Evolutionary conservation across 208 protist genomes (phyloP).

Genomic region (Trypanosoma cruzi): DNA sequence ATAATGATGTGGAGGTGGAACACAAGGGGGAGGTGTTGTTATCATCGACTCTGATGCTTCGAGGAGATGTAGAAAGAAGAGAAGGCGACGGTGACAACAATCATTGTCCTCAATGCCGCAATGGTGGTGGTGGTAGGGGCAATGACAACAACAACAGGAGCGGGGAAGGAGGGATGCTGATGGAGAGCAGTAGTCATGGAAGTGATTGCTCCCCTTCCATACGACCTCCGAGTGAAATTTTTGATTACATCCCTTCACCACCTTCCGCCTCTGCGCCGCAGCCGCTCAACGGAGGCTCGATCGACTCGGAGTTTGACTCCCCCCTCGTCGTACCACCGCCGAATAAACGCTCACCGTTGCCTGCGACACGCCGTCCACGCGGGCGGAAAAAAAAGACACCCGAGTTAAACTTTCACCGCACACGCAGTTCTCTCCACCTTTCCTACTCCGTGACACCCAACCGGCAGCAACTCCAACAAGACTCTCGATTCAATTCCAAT

Average conservation of each 20-base stretch:
- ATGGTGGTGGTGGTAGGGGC: neutral
- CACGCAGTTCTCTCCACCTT: neutral
- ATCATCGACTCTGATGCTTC: neutral
- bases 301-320: neutral
- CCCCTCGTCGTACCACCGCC: neutral
- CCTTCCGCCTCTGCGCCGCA: neutral
- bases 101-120: no score
- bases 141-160: neutral
- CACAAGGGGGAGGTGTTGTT: neutral
- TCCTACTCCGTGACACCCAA: neutral
- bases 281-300: no score
- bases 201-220: slow-evolving; percentile 7
- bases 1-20: neutral
- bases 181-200: neutral
- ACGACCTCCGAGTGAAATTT: neutral
- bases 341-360: neutral
- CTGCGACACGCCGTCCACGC: neutral
- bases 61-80: neutral
- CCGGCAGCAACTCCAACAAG: neutral
- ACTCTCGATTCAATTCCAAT: neutral
- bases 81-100: neutral
- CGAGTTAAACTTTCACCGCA: slow-evolving; percentile 20
- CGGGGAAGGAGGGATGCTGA: neutral
- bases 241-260: neutral
- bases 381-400: slow-evolving; percentile 4